Conservation (phyloP, 345 rosid genomes). For the Salix caprea region DNA sequence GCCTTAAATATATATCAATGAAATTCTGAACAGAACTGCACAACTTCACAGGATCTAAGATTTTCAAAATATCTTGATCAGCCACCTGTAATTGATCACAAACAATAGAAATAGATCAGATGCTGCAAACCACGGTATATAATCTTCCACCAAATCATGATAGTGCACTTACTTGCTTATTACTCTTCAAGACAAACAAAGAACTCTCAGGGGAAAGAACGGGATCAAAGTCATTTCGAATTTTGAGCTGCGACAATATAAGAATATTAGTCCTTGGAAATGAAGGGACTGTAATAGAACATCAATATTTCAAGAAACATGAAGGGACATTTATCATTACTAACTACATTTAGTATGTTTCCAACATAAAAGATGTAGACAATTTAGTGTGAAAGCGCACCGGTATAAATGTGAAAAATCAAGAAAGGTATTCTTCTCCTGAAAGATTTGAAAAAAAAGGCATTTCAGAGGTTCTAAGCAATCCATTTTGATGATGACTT, state of each 20-base stretch:
- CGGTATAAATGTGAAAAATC: no score
- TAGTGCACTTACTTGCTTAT: constrained; percentile 63
- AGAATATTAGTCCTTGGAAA: constrained; percentile 6
- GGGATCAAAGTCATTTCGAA: constrained; percentile 99
- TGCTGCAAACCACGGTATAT: not conserved
- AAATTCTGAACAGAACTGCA: constrained; percentile 95
- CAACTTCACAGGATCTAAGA: constrained; percentile 72
- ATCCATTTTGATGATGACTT: no score
- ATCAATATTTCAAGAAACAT: not conserved
- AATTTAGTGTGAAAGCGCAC: no score
- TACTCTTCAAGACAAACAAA: constrained; percentile 88
- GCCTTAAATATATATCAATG: constrained; percentile 81
- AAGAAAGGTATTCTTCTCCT: no score
- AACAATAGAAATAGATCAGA: constrained; percentile 9
- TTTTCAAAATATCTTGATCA: constrained; percentile 77
- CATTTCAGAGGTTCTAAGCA: no score
- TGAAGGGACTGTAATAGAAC: not conserved
- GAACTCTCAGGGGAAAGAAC: constrained; percentile 99
- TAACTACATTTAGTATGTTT: not conserved
- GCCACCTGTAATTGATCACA: constrained; percentile 54
- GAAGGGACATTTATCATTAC: not conserved
- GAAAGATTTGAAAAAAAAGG: no score
- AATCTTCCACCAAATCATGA: constrained; percentile 4
- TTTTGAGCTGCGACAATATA: constrained; percentile 66
- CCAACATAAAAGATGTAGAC: not conserved